Base-by-base conservation (phyloP, 805 yeast genomes). In the Wickerhamomyces bovis region DNA sequence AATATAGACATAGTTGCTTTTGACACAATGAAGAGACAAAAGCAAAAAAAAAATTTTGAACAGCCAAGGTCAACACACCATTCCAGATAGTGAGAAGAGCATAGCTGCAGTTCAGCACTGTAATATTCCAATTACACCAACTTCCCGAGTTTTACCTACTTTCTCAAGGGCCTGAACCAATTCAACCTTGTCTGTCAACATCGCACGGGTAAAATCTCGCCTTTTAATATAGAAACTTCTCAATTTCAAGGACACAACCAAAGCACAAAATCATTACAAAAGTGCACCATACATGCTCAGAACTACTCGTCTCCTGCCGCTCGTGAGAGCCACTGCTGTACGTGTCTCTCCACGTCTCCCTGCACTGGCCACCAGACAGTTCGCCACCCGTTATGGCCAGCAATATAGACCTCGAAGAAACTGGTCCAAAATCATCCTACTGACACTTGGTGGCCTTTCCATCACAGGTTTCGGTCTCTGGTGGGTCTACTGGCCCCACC, bases 401-500 rank as follows among this genome's bases (percentile, higher is more conserved):
- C 42, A 30, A 4, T 44, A 21, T 13, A n/a, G 20, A n/a, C 26
- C 42, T 15, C 11, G 42, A 22, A 52, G 57, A 23, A 48, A 43
- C 23, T 58, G 56, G 55, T 41, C 53, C 3, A 51, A 47, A 35
- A 28, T 48, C 9, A n/a, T 59, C 9, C 40, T 59, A 5, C 36
- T 52, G 2, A 44, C 63, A 3, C 30, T 59, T 5, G 58, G 57
- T 26, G 63, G 62, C 1, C 18, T 62, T 1, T 57, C 64, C 9
- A 48, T 55, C 0, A 36, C 60, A 5, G 54, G 66, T 0, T 54
- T 57, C 39, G 63, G 56, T 1, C 36, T 60, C 2, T 70, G 69
- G 68, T 69, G 66, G 64, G 52, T 71, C 48, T 77, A 70, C 61
- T 81, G 85, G 83, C 87, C 88, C 5, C 77, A 77, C 48, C 85